phyloP scores from a whole-genome alignment of 179 eudicot species.

The Corrigiola litoralis region DNA sequence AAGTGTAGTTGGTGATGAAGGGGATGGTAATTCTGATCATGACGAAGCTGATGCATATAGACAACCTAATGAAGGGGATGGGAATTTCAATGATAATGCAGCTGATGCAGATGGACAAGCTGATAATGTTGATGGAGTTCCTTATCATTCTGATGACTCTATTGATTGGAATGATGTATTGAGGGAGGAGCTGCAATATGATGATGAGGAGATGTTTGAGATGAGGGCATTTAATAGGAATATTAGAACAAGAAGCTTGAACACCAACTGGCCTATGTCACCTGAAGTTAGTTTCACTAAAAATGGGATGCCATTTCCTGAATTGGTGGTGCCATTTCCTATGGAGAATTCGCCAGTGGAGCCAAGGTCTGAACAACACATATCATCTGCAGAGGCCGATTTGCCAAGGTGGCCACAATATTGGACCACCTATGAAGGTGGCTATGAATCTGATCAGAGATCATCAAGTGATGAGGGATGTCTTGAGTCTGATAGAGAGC shows the following conservation, averaged over 20 bases:
- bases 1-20: no score
- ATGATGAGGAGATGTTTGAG: background rate
- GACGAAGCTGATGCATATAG: no score
- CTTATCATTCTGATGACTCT: no score
- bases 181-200: background rate
- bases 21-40: no score
- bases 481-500: background rate
- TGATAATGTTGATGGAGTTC: no score
- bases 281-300: no score
- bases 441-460: slow-evolving; percentile 1
- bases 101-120: no score
- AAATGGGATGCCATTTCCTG: no score
- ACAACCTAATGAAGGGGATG: no score
- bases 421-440: background rate
- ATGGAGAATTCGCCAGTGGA: background rate
- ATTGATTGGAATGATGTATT: background rate
- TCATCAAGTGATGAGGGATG: background rate
- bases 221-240: background rate
- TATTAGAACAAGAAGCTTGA: background rate
- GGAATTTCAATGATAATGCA: no score
- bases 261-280: background rate
- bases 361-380: background rate
- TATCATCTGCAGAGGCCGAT: background rate
- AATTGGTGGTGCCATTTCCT: no score
- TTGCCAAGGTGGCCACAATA: background rate